phyloP scores from a whole-genome alignment of 352 stramenopile species.

The Phytophthora multivora region DNA sequence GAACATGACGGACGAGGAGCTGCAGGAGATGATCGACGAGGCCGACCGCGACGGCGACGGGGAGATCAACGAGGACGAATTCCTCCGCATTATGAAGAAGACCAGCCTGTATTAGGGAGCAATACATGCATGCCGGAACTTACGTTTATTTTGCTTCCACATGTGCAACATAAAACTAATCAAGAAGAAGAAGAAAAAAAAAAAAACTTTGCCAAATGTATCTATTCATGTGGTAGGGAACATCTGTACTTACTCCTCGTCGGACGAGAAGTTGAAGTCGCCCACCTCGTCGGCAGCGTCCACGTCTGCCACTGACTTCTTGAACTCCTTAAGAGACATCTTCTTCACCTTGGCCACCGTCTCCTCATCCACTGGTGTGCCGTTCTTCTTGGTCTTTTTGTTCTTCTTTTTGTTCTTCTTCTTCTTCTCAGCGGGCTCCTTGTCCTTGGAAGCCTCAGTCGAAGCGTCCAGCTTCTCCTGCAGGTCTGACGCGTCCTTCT shows the following conservation, averaged over 20 bases:
- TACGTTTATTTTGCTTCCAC: background rate
- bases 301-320: slow-evolving; percentile 72
- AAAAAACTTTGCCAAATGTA: slow-evolving; percentile 2
- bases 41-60: slow-evolving; percentile 95
- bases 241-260: slow-evolving; percentile 56
- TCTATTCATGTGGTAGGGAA: slow-evolving; percentile 21
- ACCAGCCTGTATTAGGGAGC: slow-evolving; percentile 83
- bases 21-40: slow-evolving; percentile 98
- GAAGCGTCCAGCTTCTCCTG: slow-evolving; percentile 76
- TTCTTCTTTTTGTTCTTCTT: slow-evolving; percentile 47
- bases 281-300: slow-evolving; percentile 77
- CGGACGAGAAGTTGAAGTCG: slow-evolving; percentile 79
- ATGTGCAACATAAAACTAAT: slow-evolving; percentile 23
- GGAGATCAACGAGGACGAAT: slow-evolving; percentile 97
- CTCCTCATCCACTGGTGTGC: slow-evolving; percentile 56
- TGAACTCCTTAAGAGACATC: slow-evolving; percentile 86
- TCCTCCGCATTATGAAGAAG: slow-evolving; percentile 97
- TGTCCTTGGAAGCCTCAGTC: slow-evolving; percentile 45
- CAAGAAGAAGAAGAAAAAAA: slow-evolving; percentile 6
- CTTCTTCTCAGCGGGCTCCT: slow-evolving; percentile 42
- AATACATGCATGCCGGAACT: too few species aligned
- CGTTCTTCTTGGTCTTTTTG: slow-evolving; percentile 44
- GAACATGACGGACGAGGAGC: slow-evolving; percentile 97
- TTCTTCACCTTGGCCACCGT: slow-evolving; percentile 76
- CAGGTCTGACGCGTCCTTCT: slow-evolving; percentile 61